Evolutionary conservation across 2,329 filamentous ascomycete species (phyloP), one percentile per base, ranked within the genome.

Genomic region (Phialophora macrospora): DNA sequence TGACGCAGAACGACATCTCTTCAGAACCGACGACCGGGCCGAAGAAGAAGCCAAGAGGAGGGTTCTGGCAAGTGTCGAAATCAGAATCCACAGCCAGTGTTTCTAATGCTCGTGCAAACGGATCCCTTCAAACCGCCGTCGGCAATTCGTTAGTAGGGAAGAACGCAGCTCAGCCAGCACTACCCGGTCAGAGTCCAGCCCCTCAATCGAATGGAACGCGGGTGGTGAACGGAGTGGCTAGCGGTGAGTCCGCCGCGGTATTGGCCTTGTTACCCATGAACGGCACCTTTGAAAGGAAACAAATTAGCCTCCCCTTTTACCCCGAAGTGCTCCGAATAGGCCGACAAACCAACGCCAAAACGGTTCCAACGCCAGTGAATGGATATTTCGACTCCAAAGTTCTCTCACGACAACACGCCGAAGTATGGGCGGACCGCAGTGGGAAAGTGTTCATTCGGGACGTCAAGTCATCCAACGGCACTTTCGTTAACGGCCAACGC

Each of bases 361-460:
- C 95, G 0, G 86, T 96, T 12, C 95, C 95, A 0, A 97, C 93
- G 0, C 88, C 92, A 0, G 81, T 89, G 67, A 99, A 99, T 79
- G 95, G 95, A 41, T 99, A 91, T 78, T 99, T 99, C 75, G 95
- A 99, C 77, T 98, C 94, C 59, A 99, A 99, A 79, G 95, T 99
- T 28, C 85, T 99, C 26, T 98, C 95, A 46, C 86, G 95, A 73
- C 93, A 97, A 76, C 95, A 99, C 77, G 95, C 95, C 41, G 95
- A 99, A 77, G 90, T 99, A 44, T 98, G 93, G 88, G 93, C 95
- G 14, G 89, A 91, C 61, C 88, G 91, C 68, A 83, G 80, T 68
- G 93, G 93, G 60, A 96, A 97, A 76, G 90, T 99, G 51, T 98
- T 89, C 86, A 98, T 99, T 72, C 88, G 93, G 64, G 95, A 99